Evolutionary conservation across 75 land plant species (phyloP), one percentile per base, ranked within the genome.

Genomic region (Selaginella tamariscina): DNA sequence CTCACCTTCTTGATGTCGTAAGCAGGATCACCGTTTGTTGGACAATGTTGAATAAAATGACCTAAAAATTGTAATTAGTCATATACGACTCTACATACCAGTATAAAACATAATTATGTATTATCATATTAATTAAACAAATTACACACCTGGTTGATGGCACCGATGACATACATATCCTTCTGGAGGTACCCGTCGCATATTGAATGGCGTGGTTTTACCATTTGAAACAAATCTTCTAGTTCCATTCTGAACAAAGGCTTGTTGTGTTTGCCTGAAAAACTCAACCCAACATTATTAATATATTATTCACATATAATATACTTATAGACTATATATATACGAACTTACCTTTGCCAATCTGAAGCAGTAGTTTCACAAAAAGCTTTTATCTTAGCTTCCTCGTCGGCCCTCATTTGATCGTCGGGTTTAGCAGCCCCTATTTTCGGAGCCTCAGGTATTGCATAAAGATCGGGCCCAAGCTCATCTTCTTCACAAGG

Each of bases 211-310:
- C 23, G 21, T 59, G 62, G 8, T 21, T 59, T 8, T 5, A 59
- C 26, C 5, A 59, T 9, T 8, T 2, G 26, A 59, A 23, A 59
- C 5, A 59, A 59, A 59, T 59, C 62, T 2, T 26, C 62, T 8
- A 59, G 23, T 2, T 21, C 62, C 21, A 2, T 59, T 26, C 62
- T 21, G 8, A 59, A 39, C 49, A 39, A 39, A 39, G 15, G 49
- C 49, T 39, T 39, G 49, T 8, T 59, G 27, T 59, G 62, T 59
- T 26, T 59, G 62, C 62, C 62, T 59, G 62, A n/a, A n/a, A n/a
- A n/a, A n/a, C n/a, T n/a, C 62, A 5, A 21, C 23, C 18, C 62
- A 59, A 5, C 18, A 21, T 5, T 8, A n/a, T 23, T 21, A 59
- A 23, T 2, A 59, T 23, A 11, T 20, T 49, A 20, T 11, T 11